Conservation (phyloP, 2,329 filamentous ascomycete species). For the Monilinia laxa region DNA sequence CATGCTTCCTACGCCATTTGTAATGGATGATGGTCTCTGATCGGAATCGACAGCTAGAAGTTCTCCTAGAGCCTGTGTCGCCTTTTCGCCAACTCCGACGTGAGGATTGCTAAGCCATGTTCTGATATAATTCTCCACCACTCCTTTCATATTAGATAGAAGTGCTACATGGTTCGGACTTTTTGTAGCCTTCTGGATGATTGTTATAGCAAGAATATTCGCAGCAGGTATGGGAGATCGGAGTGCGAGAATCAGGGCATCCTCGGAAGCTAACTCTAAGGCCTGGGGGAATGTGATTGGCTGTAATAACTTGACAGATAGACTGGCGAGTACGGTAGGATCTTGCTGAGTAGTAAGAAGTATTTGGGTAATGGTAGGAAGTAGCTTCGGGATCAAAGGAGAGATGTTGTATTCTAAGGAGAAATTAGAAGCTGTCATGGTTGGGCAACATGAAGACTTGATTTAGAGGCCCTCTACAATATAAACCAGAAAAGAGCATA, state of each 20-base stretch:
- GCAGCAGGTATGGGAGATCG: slow-evolving; percentile 54
- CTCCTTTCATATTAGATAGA: slow-evolving; percentile 49
- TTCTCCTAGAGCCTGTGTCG: slow-evolving; percentile 51
- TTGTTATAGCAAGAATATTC: slow-evolving; percentile 56
- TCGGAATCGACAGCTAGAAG: slow-evolving; percentile 57
- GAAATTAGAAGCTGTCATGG: slow-evolving; percentile 22
- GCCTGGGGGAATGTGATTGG: slow-evolving; percentile 54
- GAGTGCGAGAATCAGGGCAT: slow-evolving; percentile 53
- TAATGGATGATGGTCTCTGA: slow-evolving; percentile 32
- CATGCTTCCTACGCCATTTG: slow-evolving; percentile 39
- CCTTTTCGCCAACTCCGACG: slow-evolving; percentile 57
- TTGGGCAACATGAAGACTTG: not conserved
- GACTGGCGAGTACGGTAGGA: slow-evolving; percentile 51
- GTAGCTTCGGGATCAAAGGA: slow-evolving; percentile 52
- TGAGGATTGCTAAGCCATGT: slow-evolving; percentile 55
- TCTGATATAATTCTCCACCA: slow-evolving; percentile 51
- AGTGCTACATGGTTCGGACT: slow-evolving; percentile 51
- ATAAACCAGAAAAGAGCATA: slow-evolving; percentile 32
- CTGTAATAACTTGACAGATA: slow-evolving; percentile 56
- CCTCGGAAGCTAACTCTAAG: slow-evolving; percentile 52
- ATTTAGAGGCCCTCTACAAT: not conserved
- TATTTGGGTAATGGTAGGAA: slow-evolving; percentile 54
- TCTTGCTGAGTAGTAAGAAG: slow-evolving; percentile 53
- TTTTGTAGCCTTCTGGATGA: slow-evolving; percentile 55
- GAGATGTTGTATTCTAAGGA: slow-evolving; percentile 52